Conservation (phyloP, 768 basidiomycete species). For the Boletellus ananiceps region DNA sequence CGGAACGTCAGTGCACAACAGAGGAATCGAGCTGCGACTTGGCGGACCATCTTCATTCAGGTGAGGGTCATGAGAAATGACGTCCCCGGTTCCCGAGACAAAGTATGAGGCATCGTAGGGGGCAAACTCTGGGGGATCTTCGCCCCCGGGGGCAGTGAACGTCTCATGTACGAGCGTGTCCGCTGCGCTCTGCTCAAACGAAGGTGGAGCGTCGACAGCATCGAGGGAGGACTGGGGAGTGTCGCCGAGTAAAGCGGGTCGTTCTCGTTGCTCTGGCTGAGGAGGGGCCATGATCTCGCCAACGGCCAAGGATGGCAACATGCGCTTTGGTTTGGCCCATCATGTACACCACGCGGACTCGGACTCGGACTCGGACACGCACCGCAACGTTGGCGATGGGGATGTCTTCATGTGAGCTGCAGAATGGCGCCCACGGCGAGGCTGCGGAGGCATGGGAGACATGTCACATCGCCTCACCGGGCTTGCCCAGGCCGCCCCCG, state of each 20-base stretch:
- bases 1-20: conserved; percentile 3
- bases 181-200: conserved; percentile 26
- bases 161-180: conserved; percentile 17
- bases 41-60: conserved; percentile 58
- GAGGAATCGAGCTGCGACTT: neutral
- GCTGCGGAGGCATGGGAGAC: conserved; percentile 6
- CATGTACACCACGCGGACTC: too few relatives aligned
- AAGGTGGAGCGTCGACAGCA: conserved; percentile 12
- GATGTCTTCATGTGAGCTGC: too few relatives aligned
- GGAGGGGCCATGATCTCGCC: neutral
- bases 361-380: too few relatives aligned
- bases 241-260: neutral
- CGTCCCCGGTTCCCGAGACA: conserved; percentile 40
- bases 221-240: neutral
- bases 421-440: conserved; percentile 10
- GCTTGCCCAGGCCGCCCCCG: conserved; percentile 6
- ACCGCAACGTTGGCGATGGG: too few relatives aligned
- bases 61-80: conserved; percentile 68
- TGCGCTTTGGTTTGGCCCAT: too few relatives aligned
- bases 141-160: conserved; percentile 30
- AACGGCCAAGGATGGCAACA: neutral
- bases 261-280: conserved; percentile 7
- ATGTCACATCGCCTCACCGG: neutral
- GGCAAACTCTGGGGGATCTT: conserved; percentile 59
- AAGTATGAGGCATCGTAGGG: conserved; percentile 63